phyloP scores from a whole-genome alignment of 1,139 yeast genomes.

The Geotrichum reessii region DNA sequence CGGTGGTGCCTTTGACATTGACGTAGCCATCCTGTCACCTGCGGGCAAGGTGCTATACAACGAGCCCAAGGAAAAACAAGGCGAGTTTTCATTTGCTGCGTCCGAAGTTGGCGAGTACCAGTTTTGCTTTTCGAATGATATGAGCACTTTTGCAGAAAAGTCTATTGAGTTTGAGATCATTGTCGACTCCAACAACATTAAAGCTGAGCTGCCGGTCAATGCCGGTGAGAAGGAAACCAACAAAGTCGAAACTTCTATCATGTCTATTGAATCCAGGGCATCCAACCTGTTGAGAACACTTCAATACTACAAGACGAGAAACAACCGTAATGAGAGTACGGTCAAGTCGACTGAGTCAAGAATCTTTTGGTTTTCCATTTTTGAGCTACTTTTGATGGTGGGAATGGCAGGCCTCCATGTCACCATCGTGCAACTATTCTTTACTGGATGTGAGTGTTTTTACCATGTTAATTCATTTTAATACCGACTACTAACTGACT shows the following conservation, averaged over 20 bases:
- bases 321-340: slow-evolving; percentile 84
- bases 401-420: slow-evolving; percentile 85
- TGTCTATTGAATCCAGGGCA: slow-evolving; percentile 62
- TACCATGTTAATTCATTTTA: neutral
- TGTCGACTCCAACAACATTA: slow-evolving; percentile 15
- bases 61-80: slow-evolving; percentile 71
- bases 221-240: slow-evolving; percentile 16
- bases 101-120: slow-evolving; percentile 76
- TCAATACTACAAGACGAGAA: slow-evolving; percentile 87
- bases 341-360: slow-evolving; percentile 85
- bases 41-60: slow-evolving; percentile 51
- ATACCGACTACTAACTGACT: neutral
- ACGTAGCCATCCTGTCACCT: slow-evolving; percentile 73
- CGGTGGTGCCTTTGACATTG: slow-evolving; percentile 84
- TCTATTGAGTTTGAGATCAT: slow-evolving; percentile 81
- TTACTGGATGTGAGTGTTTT: slow-evolving; percentile 43
- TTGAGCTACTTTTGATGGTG: slow-evolving; percentile 75
- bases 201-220: slow-evolving; percentile 17
- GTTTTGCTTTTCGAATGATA: slow-evolving; percentile 82
- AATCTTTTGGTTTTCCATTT: slow-evolving; percentile 75
- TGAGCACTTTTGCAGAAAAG: slow-evolving; percentile 84
- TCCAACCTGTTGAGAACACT: slow-evolving; percentile 58
- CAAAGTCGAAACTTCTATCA: slow-evolving; percentile 42
- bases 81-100: slow-evolving; percentile 75
- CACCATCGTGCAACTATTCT: slow-evolving; percentile 75